A percentile compares a stretch with the other conserved stretches of the same genome.
Evolutionary conservation across 1,139 yeast genomes (phyloP).

Genomic region (Suhomyces yuchorum): DNA sequence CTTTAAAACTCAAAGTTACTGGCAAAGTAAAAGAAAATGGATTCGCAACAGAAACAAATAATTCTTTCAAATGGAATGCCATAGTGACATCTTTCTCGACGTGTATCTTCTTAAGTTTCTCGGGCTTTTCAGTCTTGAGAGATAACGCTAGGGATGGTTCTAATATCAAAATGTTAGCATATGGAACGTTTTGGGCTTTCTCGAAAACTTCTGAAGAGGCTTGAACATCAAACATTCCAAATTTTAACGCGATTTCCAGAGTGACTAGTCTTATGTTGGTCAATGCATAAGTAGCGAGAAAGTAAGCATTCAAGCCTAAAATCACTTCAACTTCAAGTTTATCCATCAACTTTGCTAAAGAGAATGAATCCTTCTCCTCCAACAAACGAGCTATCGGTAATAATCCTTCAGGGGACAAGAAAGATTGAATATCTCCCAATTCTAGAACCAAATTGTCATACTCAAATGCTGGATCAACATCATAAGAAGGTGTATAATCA

Average conservation of each 20-base stretch:
- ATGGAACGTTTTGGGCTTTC: slow-evolving; percentile 23
- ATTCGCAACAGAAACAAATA: slow-evolving; percentile 25
- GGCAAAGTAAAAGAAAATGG: slow-evolving; percentile 30
- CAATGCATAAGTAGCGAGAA: slow-evolving; percentile 39
- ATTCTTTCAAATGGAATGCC: slow-evolving; percentile 40
- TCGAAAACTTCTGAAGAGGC: slow-evolving; percentile 22
- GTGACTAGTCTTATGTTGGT: slow-evolving; percentile 54
- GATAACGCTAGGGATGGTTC: slow-evolving; percentile 46
- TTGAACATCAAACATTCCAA: slow-evolving; percentile 38
- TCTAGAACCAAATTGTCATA: slow-evolving; percentile 59
- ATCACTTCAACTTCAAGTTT: slow-evolving; percentile 64
- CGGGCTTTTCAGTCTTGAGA: slow-evolving; percentile 12
- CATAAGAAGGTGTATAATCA: slow-evolving; percentile 47
- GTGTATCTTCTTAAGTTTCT: slow-evolving; percentile 5
- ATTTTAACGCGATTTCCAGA: slow-evolving; percentile 48
- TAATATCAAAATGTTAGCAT: slow-evolving; percentile 28
- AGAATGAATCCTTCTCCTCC: slow-evolving; percentile 37
- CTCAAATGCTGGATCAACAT: slow-evolving; percentile 47
- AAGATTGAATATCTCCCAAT: slow-evolving; percentile 46
- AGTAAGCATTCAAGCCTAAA: slow-evolving; percentile 37
- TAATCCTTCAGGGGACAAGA: slow-evolving; percentile 41
- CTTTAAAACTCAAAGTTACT: slow-evolving; percentile 25
- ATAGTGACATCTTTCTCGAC: slow-evolving; percentile 17
- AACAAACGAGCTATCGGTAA: slow-evolving; percentile 31
- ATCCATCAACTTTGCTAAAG: slow-evolving; percentile 59